Evolutionary conservation across 352 stramenopile genomes (phyloP).

Genomic region (Globisporangium paroecandrum): DNA sequence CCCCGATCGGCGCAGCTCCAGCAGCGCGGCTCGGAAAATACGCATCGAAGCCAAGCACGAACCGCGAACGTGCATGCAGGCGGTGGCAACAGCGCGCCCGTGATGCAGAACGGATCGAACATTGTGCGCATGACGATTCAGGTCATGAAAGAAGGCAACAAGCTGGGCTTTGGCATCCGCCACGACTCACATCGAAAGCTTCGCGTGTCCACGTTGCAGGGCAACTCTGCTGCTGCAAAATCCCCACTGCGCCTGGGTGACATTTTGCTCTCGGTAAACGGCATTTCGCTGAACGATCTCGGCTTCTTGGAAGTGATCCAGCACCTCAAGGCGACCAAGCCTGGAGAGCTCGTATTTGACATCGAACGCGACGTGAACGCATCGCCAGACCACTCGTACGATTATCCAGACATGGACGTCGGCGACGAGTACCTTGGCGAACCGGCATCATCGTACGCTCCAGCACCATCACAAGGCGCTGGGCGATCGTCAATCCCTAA

Average conservation of each 20-base stretch:
- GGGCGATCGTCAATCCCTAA: background rate
- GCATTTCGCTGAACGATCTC: conserved; percentile 38
- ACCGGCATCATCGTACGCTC: background rate
- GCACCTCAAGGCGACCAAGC: conserved; percentile 47
- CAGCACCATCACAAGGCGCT: no score
- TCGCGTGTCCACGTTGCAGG: conserved; percentile 58
- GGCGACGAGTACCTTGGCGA: conserved; percentile 15
- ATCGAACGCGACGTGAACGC: conserved; percentile 34
- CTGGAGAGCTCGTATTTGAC: conserved; percentile 53
- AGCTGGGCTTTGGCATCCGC: conserved; percentile 65
- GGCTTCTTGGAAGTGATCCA: conserved; percentile 57
- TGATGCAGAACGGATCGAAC: background rate
- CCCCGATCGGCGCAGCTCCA: background rate
- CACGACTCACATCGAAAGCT: conserved; percentile 51
- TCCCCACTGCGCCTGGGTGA: conserved; percentile 54
- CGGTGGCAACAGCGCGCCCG: background rate
- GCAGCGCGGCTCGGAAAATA: background rate
- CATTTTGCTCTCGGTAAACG: conserved; percentile 68
- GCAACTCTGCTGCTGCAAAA: conserved; percentile 32
- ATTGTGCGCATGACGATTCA: conserved; percentile 35
- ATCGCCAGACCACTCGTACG: conserved; percentile 10
- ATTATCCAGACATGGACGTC: conserved; percentile 9
- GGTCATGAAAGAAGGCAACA: conserved; percentile 49
- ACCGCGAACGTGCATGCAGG: conserved; percentile 1
- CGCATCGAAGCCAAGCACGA: background rate